Base-by-base conservation (phyloP, 805 yeast genomes). In the Ogataea nitratoaversa region DNA sequence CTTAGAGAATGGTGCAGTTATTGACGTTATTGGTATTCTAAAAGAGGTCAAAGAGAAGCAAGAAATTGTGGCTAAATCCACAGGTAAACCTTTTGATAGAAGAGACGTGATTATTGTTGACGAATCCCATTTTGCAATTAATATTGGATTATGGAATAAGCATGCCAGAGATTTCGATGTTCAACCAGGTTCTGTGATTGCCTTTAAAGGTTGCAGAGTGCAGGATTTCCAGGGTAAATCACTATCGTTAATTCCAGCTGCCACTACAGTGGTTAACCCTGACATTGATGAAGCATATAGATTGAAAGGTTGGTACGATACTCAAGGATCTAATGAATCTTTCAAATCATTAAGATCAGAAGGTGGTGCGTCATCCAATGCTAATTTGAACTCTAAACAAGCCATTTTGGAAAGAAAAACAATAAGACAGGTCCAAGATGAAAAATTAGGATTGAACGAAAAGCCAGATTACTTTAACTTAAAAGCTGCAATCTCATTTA, bases 231-330 rank as follows among this genome's bases (percentile, higher is more conserved):
- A 82, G 43, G 97, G 97, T 19, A 80, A 91, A 57, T 74, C 86
- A 12, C 69, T 93, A 50, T 82, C 95, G 1, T 74, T 89, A 61
- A 79, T 90, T 19, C 87, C 82, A 45, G 74, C 86, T 9, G 89
- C 96, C 17, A 74, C 85, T 1, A 65, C 93, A 48, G 62, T 79
- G 28, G 73, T 85, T 11, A 86, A 87, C 54, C 99, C 99, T 2
- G 96, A 90, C 57, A 75, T 85, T 18, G 82, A 86, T 16, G 96
- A 88, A 60, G 91, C 97, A 4, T 88, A 79, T 60, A 73, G 78
- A 40, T 73, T 93, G 51, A 87, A 88, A 62, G 98, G 98, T 6
- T 93, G 99, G 99, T 93, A 79, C 56, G 95, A 88, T 56, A 75
- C 83, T 30, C 79, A 76, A 50, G 97, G 96, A 30, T 71, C 72